Evolutionary conservation across 2,329 filamentous ascomycete genomes (phyloP).

Genomic region (Endocalyx cinctus): DNA sequence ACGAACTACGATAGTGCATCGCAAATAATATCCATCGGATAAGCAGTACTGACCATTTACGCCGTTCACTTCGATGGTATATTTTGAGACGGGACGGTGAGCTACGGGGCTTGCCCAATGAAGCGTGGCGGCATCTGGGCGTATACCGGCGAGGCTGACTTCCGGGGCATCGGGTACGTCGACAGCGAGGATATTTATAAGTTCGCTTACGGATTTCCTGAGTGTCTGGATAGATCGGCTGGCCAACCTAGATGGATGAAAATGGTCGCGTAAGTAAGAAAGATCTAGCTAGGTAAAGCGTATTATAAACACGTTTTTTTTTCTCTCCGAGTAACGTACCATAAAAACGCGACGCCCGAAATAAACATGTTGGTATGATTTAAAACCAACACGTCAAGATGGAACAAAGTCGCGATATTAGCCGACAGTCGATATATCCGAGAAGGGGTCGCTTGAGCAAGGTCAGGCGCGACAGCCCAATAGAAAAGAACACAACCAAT

Average conservation of each 20-base stretch:
- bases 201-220: conserved; percentile 82
- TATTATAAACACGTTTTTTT: no score
- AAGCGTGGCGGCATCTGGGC: conserved; percentile 78
- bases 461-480: conserved; percentile 37
- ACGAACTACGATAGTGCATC: conserved; percentile 1
- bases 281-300: no score
- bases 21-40: conserved; percentile 1
- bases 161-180: conserved; percentile 88
- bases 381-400: conserved; percentile 42
- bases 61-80: conserved; percentile 90
- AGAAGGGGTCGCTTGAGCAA: conserved; percentile 31
- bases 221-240: conserved; percentile 85
- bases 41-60: conserved; percentile 63
- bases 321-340: conserved; percentile 42
- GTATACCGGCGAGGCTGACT: conserved; percentile 86
- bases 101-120: conserved; percentile 77
- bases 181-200: conserved; percentile 86
- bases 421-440: conserved; percentile 29
- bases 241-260: conserved; percentile 59
- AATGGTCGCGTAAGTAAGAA: conserved; percentile 10
- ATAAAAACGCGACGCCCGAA: conserved; percentile 47
- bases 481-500: conserved; percentile 36
- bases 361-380: conserved; percentile 52
- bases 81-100: conserved; percentile 71
- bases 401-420: conserved; percentile 34